Evolutionary conservation across 768 basidiomycete species (phyloP).

Genomic region (Termitomyces sp.): DNA sequence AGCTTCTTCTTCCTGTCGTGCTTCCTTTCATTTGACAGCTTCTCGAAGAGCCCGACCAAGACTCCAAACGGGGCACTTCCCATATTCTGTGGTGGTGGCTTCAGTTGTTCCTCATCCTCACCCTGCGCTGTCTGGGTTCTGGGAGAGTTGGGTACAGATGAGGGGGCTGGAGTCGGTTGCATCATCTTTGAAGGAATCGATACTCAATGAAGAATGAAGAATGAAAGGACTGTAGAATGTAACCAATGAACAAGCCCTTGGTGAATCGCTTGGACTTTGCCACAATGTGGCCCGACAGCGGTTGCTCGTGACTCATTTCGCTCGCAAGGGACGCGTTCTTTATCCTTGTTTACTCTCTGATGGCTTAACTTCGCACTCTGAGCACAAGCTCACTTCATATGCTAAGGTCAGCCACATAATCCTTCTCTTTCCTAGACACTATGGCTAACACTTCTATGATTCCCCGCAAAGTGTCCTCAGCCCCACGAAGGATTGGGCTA

Average conservation of each 20-base stretch:
- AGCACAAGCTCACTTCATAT: neutral
- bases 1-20: conserved; percentile 67
- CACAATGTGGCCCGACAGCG: neutral
- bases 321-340: conserved; percentile 26
- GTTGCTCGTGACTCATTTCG: conserved; percentile 15
- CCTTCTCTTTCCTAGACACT: conserved; percentile 5
- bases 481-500: conserved; percentile 64
- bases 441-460: conserved; percentile 25
- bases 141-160: conserved; percentile 51
- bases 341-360: conserved; percentile 20
- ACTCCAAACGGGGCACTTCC: conserved; percentile 67
- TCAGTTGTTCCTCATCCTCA: conserved; percentile 21
- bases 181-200: conserved; percentile 28
- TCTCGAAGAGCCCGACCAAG: conserved; percentile 68
- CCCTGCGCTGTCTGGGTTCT: conserved; percentile 5
- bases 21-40: conserved; percentile 65
- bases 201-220: neutral
- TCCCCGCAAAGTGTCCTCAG: conserved; percentile 18
- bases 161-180: conserved; percentile 64
- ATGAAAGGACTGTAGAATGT: neutral
- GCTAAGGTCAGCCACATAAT: conserved; percentile 15
- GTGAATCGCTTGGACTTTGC: neutral
- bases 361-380: neutral
- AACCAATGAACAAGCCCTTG: neutral
- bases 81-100: conserved; percentile 54